Percentiles rank a stretch among this genome's conserved stretches.
These are phyloP conservation scores for Aspergillus nanangensis DNA, from an alignment of 495 filamentous ascomycete genomes.

Conservation along the genomic window DNA sequence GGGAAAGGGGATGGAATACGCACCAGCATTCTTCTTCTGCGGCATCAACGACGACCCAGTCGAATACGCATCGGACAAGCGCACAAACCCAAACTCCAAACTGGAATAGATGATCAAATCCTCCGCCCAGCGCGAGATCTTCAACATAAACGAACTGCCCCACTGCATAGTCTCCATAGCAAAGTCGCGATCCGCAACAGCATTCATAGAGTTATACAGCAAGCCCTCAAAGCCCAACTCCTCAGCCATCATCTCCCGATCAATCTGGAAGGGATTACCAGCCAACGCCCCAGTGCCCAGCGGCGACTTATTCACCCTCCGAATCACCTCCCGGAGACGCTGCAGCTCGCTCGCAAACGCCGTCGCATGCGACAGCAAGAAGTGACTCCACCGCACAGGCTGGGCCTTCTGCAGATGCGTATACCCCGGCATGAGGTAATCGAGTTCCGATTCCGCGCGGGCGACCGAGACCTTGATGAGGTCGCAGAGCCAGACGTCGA, in stretches of 20 bases:
- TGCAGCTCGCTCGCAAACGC: slow-evolving; percentile 75
- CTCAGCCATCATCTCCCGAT: slow-evolving; percentile 80
- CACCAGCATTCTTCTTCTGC: slow-evolving; percentile 66
- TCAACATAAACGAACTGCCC: slow-evolving; percentile 77
- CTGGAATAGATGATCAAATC: slow-evolving; percentile 87
- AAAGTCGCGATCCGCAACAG: slow-evolving; percentile 84
- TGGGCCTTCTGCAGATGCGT: slow-evolving; percentile 92
- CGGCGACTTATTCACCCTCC: slow-evolving; percentile 72
- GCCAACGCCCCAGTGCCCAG: slow-evolving; percentile 84
- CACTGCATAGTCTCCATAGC: slow-evolving; percentile 90
- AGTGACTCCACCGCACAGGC: slow-evolving; percentile 85
- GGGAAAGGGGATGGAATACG: slow-evolving; percentile 2
- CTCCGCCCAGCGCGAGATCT: slow-evolving; percentile 83
- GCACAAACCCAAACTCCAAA: slow-evolving; percentile 77
- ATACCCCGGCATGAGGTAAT: slow-evolving; percentile 62
- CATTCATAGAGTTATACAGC: slow-evolving; percentile 78
- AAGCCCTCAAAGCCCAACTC: slow-evolving; percentile 85
- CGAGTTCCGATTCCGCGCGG: slow-evolving; percentile 76
- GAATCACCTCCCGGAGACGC: slow-evolving; percentile 69
- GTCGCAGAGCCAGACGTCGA: slow-evolving; percentile 65
- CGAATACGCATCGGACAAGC: slow-evolving; percentile 78
- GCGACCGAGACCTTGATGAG: slow-evolving; percentile 68
- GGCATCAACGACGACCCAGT: slow-evolving; percentile 88
- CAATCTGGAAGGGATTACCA: slow-evolving; percentile 89
- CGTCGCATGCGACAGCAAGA: slow-evolving; percentile 74